These are phyloP conservation scores for Torulaspora gathmanii DNA, from an alignment of 805 yeast species.

Conservation along the genomic window DNA sequence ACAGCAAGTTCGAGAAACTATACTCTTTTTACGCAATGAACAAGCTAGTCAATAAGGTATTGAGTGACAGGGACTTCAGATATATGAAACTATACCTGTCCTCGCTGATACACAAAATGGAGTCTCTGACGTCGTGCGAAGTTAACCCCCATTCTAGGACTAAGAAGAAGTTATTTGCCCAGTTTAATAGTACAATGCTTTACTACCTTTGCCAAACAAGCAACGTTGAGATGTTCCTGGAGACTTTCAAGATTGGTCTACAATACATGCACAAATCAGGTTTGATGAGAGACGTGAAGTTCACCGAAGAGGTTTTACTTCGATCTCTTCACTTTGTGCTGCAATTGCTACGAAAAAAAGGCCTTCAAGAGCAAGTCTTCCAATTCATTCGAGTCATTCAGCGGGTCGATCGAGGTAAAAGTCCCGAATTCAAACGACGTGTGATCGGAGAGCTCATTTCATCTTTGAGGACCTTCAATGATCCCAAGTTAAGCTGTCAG, in stretches of 20 bases:
- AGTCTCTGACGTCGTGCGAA: slow-evolving; percentile 5
- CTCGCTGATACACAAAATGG: slow-evolving; percentile 22
- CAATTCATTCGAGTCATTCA: slow-evolving; percentile 18
- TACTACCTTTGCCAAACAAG: slow-evolving; percentile 17
- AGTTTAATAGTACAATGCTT: slow-evolving; percentile 23
- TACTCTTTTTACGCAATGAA: slow-evolving; percentile 23
- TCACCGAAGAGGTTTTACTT: slow-evolving; percentile 12
- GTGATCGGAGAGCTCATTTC: slow-evolving; percentile 22
- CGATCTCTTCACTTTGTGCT: slow-evolving; percentile 17
- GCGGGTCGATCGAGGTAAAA: slow-evolving; percentile 8
- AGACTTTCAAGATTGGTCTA: slow-evolving; percentile 15
- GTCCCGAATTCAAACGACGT: slow-evolving; percentile 19
- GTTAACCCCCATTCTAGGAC: neutral
- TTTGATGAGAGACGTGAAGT: neutral
- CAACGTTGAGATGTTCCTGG: slow-evolving; percentile 23
- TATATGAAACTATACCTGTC: slow-evolving; percentile 21
- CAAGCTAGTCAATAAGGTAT: slow-evolving; percentile 14
- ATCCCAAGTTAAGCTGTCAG: slow-evolving; percentile 27
- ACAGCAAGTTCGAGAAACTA: slow-evolving; percentile 21
- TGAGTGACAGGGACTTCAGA: slow-evolving; percentile 19
- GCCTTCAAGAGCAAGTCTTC: slow-evolving; percentile 27
- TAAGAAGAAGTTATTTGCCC: slow-evolving; percentile 12
- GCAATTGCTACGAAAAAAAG: slow-evolving; percentile 16
- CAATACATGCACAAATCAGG: slow-evolving; percentile 8
- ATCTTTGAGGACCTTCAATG: slow-evolving; percentile 26